These are phyloP conservation scores for Populus ilicifolia DNA, from an alignment of 345 rosid genomes.

Conservation along the genomic window DNA sequence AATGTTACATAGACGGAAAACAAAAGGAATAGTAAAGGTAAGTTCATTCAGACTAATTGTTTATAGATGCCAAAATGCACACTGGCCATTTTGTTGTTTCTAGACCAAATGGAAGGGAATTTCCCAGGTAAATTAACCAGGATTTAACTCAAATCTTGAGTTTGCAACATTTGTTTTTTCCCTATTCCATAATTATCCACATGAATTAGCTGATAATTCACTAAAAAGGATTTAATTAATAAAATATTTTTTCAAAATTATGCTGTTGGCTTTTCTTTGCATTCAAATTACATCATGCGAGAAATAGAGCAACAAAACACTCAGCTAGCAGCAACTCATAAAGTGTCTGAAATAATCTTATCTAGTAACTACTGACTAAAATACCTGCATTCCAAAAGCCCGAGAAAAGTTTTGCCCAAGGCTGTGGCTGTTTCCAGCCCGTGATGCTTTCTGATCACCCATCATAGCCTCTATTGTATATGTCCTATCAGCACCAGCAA, in stretches of 20 bases:
- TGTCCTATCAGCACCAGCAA: constrained; percentile 89
- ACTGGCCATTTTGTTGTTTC: neutral
- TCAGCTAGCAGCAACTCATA: neutral
- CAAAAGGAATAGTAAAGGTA: neutral
- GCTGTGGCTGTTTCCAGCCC: constrained; percentile 94
- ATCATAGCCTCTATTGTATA: constrained; percentile 99
- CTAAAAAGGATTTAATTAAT: no score
- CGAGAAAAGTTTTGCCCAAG: constrained; percentile 89
- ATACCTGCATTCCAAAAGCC: constrained; percentile 84
- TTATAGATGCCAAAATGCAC: neutral
- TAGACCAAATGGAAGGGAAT: neutral
- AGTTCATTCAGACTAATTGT: neutral
- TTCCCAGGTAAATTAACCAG: neutral
- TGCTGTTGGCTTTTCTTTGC: neutral
- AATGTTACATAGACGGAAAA: neutral
- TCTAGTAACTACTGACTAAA: neutral
- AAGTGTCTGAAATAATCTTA: neutral
- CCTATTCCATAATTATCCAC: neutral
- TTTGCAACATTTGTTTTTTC: neutral
- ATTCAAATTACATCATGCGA: neutral
- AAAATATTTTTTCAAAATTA: neutral
- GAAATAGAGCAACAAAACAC: neutral
- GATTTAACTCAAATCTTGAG: neutral
- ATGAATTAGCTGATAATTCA: neutral
- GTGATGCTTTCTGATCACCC: constrained; percentile 94